Percentiles rank a stretch among this genome's conserved stretches.
These are phyloP conservation scores for Cystofilobasidium capitatum DNA, from an alignment of 768 basidiomycete genomes.

Conservation along the genomic window DNA sequence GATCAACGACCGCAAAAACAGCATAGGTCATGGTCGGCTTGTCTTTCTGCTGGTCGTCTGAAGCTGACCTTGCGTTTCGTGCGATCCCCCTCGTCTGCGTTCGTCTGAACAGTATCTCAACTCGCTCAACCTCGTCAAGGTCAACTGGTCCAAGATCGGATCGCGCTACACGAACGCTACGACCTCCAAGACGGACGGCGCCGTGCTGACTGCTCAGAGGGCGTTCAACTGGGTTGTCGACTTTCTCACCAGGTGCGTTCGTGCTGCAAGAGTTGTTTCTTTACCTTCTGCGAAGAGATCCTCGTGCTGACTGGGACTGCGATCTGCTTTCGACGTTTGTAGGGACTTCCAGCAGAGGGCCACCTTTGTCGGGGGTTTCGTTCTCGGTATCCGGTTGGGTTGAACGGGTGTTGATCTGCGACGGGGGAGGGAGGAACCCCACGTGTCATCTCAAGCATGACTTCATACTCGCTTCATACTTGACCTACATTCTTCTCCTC, in stretches of 20 bases:
- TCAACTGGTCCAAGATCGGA: conserved; percentile 22
- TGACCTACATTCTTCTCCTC: neutral
- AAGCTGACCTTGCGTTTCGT: no score
- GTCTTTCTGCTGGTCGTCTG: no score
- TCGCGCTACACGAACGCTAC: conserved; percentile 3
- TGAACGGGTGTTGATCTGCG: neutral
- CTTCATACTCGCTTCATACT: neutral
- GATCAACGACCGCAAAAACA: no score
- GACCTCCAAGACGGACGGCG: neutral
- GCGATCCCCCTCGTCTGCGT: neutral
- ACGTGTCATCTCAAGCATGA: no score
- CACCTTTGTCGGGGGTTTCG: conserved; percentile 24
- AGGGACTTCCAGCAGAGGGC: conserved; percentile 27
- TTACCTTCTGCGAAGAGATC: neutral
- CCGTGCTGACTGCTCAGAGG: conserved; percentile 13
- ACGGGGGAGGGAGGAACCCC: neutral
- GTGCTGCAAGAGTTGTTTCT: neutral
- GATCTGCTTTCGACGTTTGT: neutral
- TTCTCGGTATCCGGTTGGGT: conserved; percentile 20
- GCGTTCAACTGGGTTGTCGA: conserved; percentile 20
- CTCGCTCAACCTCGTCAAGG: conserved; percentile 20
- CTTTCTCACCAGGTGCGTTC: conserved; percentile 21
- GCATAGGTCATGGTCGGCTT: no score
- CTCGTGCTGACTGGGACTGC: neutral
- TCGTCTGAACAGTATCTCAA: conserved; percentile 6